Evolutionary conservation across 1,139 yeast genomes (phyloP), one percentile per base, ranked within the genome.

Genomic region (Zygoascus meyerae): DNA sequence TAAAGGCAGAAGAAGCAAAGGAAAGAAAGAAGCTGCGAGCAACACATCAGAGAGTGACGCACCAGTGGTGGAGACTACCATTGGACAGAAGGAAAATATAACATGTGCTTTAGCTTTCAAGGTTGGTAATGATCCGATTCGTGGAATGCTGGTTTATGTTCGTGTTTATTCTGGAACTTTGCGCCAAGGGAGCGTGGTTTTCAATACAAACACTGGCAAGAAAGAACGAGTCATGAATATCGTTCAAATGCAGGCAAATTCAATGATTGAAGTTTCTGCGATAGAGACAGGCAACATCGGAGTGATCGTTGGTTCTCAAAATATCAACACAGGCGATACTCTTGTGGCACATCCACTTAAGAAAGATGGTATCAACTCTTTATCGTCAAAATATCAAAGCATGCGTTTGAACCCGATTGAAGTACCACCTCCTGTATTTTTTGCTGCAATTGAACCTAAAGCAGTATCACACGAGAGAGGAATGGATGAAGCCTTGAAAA

Each of bases 381-480:
- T 68, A 36, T 51, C 67, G 0, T 59, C 71, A 17, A 59, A 66
- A 5, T 69, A 69, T 39, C 62, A 60, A 21, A 81, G 21, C 61
- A 69, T 54, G 48, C 77, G 74, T 46, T 74, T 90, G 40, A 74
- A 83, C 51, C 95, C 97, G 0, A 89, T 92, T 31, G 75, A 71
- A 0, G 77, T 86, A 0, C 98, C 98, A 0, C 95, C 96, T 0
- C 95, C 97, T 0, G 94, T 92, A 8, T 92, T 90, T 65, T 84
- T 89, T 56, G 81, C 94, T 1, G 77, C 89, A 0, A 75, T 92
- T 37, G 95, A 86, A 52, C 97, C 98, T 0, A 68, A 72, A 44
- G 82, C 95, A 0, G 78, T 86, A 2, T 92, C 96, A 2, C 97
- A 90, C 58, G 78, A 77, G 47, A 69, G 86, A 52, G 66, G 68